Evolutionary conservation across 495 filamentous ascomycete species (phyloP), one percentile per base, ranked within the genome.

Genomic region (Apiosordaria backusii): DNA sequence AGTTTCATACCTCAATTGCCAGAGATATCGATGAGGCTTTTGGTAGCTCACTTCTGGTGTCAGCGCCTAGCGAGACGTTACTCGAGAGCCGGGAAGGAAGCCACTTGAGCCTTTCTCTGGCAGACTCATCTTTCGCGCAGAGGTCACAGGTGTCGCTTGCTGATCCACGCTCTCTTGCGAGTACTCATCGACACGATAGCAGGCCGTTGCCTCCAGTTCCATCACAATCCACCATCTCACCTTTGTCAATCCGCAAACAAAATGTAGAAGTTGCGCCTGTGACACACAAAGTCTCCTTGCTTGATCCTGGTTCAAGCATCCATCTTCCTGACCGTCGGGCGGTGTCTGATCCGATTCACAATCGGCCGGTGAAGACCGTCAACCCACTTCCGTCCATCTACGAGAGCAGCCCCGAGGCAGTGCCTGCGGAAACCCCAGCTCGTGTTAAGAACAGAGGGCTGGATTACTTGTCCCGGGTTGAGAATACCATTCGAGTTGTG

Each of bases 21-120:
- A 79, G 79, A 65, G 79, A 84, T 60, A 84, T 81, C 54, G 84
- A 86, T 67, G 91, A 92, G 68, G 92, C 92, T 0, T 97, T 97
- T 77, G 92, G 91, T 68, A 85, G 87, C 24, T 87, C 85, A 40
- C 88, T 88, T 0, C 72, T 89, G 0, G 79, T 83, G 1, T 85
- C 66, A 6, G 80, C 65, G 21, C 66, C 77, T 1, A 67, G 64
- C 53, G 63, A 67, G 0, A 66, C 60, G 10, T 68, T 70, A 29
- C 61, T 58, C 18, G 54, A 67, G 22, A 55, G 68, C 59, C 64
- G 71, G 29, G 63, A 70, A 61, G 57, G 70, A 16, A 72, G 71
- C 45, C 70, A 70, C 0, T 76, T 76, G 53, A 70, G 72, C 1
- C 68, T 75, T 15, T 74, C 72, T 7, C 63, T 75, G 18, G 70